Evolutionary conservation across 805 yeast species (phyloP), one percentile per base, ranked within the genome.

Genomic region (Blastobotrys robertii): DNA sequence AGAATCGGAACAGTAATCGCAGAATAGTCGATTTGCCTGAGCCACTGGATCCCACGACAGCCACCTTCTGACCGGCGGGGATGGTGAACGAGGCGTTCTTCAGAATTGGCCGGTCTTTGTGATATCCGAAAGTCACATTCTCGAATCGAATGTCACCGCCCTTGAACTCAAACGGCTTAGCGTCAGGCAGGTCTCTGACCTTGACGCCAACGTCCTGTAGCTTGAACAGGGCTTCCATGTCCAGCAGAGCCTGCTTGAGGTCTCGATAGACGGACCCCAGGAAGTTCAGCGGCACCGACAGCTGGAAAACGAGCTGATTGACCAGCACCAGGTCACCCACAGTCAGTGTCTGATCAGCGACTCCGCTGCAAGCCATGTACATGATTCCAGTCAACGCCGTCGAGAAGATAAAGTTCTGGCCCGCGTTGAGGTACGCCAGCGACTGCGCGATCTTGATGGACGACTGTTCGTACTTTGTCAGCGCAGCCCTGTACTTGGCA

Each of bases 351-450:
- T 95, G 95, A 2, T 74, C 63, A 10, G 86, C 78, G n/a, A 92
- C 92, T 22, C 97, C 97, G 43, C 79, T 77, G 55, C 95, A 85
- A 11, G 96, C 97, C 94, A 92, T 81, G 61, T 84, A 92, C 98
- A 92, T 92, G 94, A 92, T 92, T 1, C 80, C 84, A 1, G 98
- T 92, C 49, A 92, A 67, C 1, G 98, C 97, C 34, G 84, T 64
- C 0, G 97, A 84, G 64, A 82, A 82, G 15, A 82, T 81, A 42
- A 81, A 53, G 57, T 79, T 81, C 60, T 82, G 92, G n/a, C 90
- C 90, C 0, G 86, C 70, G 51, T 83, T 82, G 47, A 82, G 64
- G 52, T 67, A 80, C 16, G 88, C 84, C 44, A 82, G 67, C 2
- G 90, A 82, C 0, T 86, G 81, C 8, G 88, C 88, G 29, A 83